Evolutionary conservation across 176 grass and related monocot species (phyloP).

Genomic region (Carex cristatella): DNA sequence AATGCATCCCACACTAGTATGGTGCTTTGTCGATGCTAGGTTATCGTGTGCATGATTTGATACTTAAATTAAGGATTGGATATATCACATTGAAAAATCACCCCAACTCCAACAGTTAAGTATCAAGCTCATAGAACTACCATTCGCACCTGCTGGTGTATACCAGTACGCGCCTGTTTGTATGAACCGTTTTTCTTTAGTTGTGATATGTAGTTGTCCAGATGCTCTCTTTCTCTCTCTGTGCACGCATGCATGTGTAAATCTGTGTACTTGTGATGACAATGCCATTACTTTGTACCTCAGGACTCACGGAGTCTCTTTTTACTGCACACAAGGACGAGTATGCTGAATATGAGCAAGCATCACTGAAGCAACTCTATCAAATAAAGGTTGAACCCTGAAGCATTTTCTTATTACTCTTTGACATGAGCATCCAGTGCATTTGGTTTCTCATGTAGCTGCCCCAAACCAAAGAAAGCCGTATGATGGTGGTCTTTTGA

Average conservation of each 20-base stretch:
- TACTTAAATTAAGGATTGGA: background rate
- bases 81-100: background rate
- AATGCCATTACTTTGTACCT: slow-evolving; percentile 19
- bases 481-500: background rate
- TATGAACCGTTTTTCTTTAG: background rate
- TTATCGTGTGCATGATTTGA: background rate
- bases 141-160: background rate
- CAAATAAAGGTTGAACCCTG: slow-evolving; percentile 66
- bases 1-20: background rate
- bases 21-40: background rate
- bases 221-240: background rate
- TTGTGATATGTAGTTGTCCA: background rate
- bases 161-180: background rate
- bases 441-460: slow-evolving; percentile 1
- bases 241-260: background rate
- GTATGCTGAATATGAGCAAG: slow-evolving; percentile 93
- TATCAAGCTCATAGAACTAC: background rate
- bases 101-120: background rate
- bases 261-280: background rate
- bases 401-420: slow-evolving; percentile 14
- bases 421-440: background rate
- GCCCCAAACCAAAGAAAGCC: background rate
- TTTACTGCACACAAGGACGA: slow-evolving; percentile 90
- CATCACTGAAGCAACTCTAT: slow-evolving; percentile 80
- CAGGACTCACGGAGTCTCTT: slow-evolving; percentile 89